Percentiles rank a stretch among this genome's conserved stretches.
Conservation (phyloP, 768 basidiomycete genomes). For the Serendipita vermifera region DNA sequence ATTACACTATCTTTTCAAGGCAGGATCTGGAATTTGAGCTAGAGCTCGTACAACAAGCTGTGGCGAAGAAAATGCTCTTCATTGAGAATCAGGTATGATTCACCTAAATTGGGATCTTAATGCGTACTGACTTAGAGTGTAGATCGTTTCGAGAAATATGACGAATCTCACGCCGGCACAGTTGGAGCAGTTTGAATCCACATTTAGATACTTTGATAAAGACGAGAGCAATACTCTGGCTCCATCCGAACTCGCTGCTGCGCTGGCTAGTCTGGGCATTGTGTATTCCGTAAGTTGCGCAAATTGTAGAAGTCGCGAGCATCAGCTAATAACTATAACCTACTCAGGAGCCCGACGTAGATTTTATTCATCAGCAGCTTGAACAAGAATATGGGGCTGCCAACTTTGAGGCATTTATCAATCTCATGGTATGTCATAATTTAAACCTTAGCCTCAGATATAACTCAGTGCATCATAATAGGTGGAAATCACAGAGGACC, state of each 20-base stretch:
- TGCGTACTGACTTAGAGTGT: background rate
- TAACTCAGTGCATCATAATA: constrained; percentile 22
- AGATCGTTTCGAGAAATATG: constrained; percentile 91
- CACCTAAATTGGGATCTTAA: background rate
- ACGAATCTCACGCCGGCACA: constrained; percentile 92
- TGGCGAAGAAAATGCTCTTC: constrained; percentile 85
- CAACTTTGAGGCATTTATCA: constrained; percentile 88
- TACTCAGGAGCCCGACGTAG: constrained; percentile 70
- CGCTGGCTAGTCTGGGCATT: constrained; percentile 86
- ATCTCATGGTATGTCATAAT: constrained; percentile 56
- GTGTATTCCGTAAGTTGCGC: constrained; percentile 60
- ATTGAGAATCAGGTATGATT: constrained; percentile 80
- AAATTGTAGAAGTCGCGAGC: background rate
- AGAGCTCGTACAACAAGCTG: constrained; percentile 62
- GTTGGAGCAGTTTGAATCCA: constrained; percentile 91
- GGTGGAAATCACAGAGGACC: constrained; percentile 95
- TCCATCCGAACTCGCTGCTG: constrained; percentile 79
- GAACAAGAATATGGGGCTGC: constrained; percentile 74
- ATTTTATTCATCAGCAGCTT: constrained; percentile 68
- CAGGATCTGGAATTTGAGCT: constrained; percentile 88
- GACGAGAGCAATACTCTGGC: constrained; percentile 84
- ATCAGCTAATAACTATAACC: background rate
- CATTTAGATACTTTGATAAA: constrained; percentile 94
- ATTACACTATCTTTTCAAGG: constrained; percentile 80
- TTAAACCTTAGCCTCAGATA: background rate